Base-by-base conservation (phyloP, 345 rosid species). In the Melastoma malabathricum region DNA sequence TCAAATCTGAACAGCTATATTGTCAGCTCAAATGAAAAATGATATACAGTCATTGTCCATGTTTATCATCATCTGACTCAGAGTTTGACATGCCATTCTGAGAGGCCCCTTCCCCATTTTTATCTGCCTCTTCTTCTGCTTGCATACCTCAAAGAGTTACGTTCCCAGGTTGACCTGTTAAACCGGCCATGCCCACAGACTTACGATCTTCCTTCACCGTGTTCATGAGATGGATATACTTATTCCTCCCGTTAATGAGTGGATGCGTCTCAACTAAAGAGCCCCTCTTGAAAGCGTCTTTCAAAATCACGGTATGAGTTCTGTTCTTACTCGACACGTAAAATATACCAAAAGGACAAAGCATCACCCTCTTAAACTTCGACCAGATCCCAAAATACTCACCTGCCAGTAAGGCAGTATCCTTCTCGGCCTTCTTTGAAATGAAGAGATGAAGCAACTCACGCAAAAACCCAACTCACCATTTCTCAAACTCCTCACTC, bases 171-270 rank as follows among this genome's bases (percentile, higher is more conserved):
- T 68, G 77, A 34, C 41, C 12, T 47, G 69, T 77, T 52, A 60
- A 75, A 43, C 68, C 49, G 18, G 72, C 62, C 13, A 54, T 53
- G 47, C 60, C 49, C 45, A 64, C 60, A 20, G 47, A 61, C 54
- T 73, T 78, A 15, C 38, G 51, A 12, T 68, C 72, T 71, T 77
- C 80, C 62, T 54, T 70, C 56, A 54, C 78, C 10, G 31, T 68
- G 63, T 73, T 72, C 95, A 92, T 92, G 31, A 92, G 81, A 62
- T 92, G 95, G 69, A 82, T 57, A 54, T 87, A 92, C 57, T 63
- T 75, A 64, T 61, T 78, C 68, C 95, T 65, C 48, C 79, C 59
- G 5, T 63, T 63, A 70, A 69, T 70, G 65, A 84, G 45, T 5
- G 77, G 63, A 67, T 81, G 81, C 44, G 67, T 71, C 70, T 87